Conservation (phyloP, 2,329 filamentous ascomycete genomes). For the Stenocarpella maydis region DNA sequence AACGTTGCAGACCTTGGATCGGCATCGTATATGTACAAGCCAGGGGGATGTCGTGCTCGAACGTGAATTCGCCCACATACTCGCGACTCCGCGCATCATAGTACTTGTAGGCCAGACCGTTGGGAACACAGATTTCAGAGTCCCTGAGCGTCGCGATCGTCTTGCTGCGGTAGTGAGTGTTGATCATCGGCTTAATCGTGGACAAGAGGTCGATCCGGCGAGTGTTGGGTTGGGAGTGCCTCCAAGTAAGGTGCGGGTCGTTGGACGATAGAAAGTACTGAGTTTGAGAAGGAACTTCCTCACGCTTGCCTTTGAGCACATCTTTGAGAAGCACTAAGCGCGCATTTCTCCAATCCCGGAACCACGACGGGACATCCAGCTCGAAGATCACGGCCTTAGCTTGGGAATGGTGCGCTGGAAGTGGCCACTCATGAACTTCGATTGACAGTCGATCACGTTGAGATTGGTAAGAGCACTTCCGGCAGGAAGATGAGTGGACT, state of each 20-base stretch:
- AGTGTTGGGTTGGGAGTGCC: background rate
- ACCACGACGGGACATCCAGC: slow-evolving; percentile 50
- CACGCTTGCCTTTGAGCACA: slow-evolving; percentile 40
- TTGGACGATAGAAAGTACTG: background rate
- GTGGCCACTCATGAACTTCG: slow-evolving; percentile 63
- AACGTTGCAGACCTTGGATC: slow-evolving; percentile 47
- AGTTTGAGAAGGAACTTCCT: background rate
- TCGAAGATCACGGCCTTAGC: slow-evolving; percentile 62
- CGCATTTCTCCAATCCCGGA: slow-evolving; percentile 58
- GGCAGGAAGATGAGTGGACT: slow-evolving; percentile 40
- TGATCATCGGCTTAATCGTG: slow-evolving; percentile 45
- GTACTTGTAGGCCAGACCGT: slow-evolving; percentile 52
- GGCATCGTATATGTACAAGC: slow-evolving; percentile 50
- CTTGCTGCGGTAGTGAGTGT: slow-evolving; percentile 45
- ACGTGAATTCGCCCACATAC: background rate
- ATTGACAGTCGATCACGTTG: slow-evolving; percentile 54
- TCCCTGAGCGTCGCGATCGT: slow-evolving; percentile 39
- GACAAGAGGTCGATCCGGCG: slow-evolving; percentile 46
- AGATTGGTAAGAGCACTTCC: slow-evolving; percentile 45
- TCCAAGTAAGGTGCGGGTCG: background rate
- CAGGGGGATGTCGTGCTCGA: slow-evolving; percentile 39
- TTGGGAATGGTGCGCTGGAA: slow-evolving; percentile 46
- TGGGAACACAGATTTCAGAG: slow-evolving; percentile 53
- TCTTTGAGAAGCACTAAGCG: slow-evolving; percentile 52
- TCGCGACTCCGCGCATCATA: slow-evolving; percentile 42